Evolutionary conservation across 441 rosid species (phyloP).

Genomic region (Pelargonium cotyledonis): DNA sequence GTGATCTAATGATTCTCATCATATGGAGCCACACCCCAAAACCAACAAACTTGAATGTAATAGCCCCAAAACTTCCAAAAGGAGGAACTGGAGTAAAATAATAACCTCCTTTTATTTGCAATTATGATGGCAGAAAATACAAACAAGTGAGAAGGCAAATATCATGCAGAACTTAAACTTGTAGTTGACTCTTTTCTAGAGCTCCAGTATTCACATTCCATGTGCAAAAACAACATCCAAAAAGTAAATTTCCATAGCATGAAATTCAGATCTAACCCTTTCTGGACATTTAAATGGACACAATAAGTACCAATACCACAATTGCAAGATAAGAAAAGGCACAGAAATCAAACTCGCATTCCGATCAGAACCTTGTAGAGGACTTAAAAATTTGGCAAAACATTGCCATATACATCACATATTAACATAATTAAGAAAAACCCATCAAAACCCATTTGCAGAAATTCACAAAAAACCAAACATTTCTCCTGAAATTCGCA

Average conservation of each 20-base stretch:
- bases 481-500: slow-evolving; percentile 11
- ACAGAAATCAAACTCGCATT: background rate
- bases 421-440: background rate
- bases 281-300: slow-evolving; percentile 12
- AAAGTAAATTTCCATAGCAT: slow-evolving; percentile 6
- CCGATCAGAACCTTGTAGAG: background rate
- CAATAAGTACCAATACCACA: slow-evolving; percentile 3
- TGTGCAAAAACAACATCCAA: background rate
- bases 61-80: background rate
- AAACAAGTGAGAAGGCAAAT: background rate
- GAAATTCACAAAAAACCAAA: slow-evolving; percentile 2
- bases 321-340: background rate
- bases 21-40: background rate
- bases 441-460: slow-evolving; percentile 16
- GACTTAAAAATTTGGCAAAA: background rate
- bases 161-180: background rate
- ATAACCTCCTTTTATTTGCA: background rate
- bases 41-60: background rate
- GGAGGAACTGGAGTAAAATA: background rate
- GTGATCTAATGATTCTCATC: background rate
- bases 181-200: background rate
- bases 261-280: slow-evolving; percentile 20
- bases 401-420: slow-evolving; percentile 6
- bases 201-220: slow-evolving; percentile 1
- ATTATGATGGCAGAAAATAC: background rate